These are phyloP conservation scores for Drosera spatulata DNA, from an alignment of 179 eudicot genomes.

Conservation along the genomic window DNA sequence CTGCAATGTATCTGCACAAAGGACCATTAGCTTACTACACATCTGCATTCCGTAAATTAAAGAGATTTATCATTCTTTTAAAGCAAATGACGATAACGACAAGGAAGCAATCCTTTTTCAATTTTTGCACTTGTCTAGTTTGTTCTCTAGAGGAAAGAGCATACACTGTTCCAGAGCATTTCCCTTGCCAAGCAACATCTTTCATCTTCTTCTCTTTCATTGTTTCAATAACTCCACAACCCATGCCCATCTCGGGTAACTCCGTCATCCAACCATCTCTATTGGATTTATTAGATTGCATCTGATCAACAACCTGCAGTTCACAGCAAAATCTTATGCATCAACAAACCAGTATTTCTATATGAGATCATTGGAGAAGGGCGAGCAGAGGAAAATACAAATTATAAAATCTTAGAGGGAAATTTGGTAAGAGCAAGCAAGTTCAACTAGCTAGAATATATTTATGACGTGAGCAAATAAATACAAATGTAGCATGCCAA, in stretches of 20 bases:
- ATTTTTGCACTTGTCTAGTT: neutral
- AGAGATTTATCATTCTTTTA: no score
- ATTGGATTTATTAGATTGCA: slow-evolving; percentile 69
- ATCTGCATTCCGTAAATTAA: neutral
- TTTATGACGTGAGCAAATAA: no score
- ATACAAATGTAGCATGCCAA: no score
- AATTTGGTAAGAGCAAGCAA: no score
- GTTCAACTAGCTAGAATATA: no score
- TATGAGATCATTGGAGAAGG: no score
- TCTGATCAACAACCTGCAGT: slow-evolving; percentile 69
- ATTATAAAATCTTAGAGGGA: no score
- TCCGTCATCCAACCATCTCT: slow-evolving; percentile 80
- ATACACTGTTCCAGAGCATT: slow-evolving; percentile 99
- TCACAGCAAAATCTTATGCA: no score
- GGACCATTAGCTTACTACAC: slow-evolving; percentile 8
- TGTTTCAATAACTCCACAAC: slow-evolving; percentile 40
- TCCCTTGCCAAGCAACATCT: slow-evolving; percentile 90
- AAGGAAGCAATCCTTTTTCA: neutral
- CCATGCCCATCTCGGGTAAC: slow-evolving; percentile 60
- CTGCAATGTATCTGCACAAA: slow-evolving; percentile 82
- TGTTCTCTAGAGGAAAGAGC: slow-evolving; percentile 18
- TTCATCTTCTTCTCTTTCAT: slow-evolving; percentile 70
- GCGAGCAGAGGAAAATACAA: no score
- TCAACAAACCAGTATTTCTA: no score
- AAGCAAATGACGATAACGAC: no score